Percentiles rank a stretch among this genome's conserved stretches.
phyloP scores from a whole-genome alignment of 495 filamentous ascomycete genomes.

The Achaetomiella virescens region DNA sequence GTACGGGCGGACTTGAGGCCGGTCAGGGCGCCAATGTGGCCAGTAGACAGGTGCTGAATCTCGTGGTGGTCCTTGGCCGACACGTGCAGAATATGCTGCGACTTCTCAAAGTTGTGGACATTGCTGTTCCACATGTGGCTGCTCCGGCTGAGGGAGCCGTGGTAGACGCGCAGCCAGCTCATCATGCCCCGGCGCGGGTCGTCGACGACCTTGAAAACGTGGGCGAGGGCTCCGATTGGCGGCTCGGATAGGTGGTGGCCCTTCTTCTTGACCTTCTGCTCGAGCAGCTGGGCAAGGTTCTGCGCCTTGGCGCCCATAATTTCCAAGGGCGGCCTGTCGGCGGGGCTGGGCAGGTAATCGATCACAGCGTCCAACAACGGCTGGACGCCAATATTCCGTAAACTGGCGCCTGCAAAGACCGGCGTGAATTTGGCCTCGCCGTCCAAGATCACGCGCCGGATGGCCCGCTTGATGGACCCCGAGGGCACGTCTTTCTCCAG shows the following conservation, averaged over 20 bases:
- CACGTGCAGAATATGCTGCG: conserved; percentile 79
- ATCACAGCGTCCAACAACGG: conserved; percentile 83
- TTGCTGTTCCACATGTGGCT: conserved; percentile 81
- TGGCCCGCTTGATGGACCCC: conserved; percentile 58
- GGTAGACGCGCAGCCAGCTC: conserved; percentile 89
- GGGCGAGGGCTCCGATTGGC: conserved; percentile 64
- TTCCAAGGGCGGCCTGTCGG: conserved; percentile 70
- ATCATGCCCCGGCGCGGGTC: conserved; percentile 80
- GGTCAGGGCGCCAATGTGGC: conserved; percentile 93
- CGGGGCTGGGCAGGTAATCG: conserved; percentile 78
- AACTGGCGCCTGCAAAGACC: conserved; percentile 86
- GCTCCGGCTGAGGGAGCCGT: conserved; percentile 68
- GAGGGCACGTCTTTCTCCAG: conserved; percentile 65
- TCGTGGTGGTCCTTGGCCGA: conserved; percentile 86
- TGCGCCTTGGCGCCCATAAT: conserved; percentile 55
- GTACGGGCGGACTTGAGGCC: conserved; percentile 87
- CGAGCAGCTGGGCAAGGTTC: conserved; percentile 47
- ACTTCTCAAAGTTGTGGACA: conserved; percentile 72
- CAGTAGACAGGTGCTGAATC: conserved; percentile 67
- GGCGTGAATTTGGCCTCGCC: conserved; percentile 64
- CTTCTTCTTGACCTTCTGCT: conserved; percentile 44
- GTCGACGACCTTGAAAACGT: conserved; percentile 96
- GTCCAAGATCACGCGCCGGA: conserved; percentile 66
- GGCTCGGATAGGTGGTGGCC: conserved; percentile 35
- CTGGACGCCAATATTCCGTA: conserved; percentile 90